Percentiles rank a stretch among this genome's conserved stretches.
These are phyloP conservation scores for Gypsophila paniculata DNA, from an alignment of 179 eudicot species.

Conservation along the genomic window DNA sequence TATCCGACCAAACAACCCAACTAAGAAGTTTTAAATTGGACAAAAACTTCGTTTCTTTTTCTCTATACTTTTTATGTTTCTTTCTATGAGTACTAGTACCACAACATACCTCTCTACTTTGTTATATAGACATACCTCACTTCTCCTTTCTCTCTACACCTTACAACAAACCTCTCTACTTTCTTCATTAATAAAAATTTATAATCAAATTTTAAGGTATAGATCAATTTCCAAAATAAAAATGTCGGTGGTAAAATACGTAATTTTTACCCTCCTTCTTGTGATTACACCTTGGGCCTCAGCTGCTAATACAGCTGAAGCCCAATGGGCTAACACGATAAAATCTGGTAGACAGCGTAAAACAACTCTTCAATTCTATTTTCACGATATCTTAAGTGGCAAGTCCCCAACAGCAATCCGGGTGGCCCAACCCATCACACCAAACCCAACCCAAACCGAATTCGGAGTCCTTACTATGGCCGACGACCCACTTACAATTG, in stretches of 20 bases:
- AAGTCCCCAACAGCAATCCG: constrained; percentile 33
- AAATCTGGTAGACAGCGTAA: constrained; percentile 27
- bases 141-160: no score
- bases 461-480: constrained; percentile 48
- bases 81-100: not conserved
- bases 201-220: not conserved
- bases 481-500: constrained; percentile 46
- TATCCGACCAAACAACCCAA: no score
- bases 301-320: not conserved
- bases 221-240: not conserved
- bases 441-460: constrained; percentile 18
- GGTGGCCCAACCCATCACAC: constrained; percentile 33
- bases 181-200: not conserved
- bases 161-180: no score
- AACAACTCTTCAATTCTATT: constrained; percentile 47
- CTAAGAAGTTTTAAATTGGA: not conserved
- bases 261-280: constrained; percentile 2
- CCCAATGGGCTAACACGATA: constrained; percentile 43
- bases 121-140: no score
- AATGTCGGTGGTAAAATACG: constrained; percentile 8
- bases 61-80: not conserved
- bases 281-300: constrained; percentile 3
- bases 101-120: no score
- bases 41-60: not conserved
- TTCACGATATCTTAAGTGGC: constrained; percentile 55